Percentiles rank a stretch among this genome's conserved stretches.
These are phyloP conservation scores for Melaleuca alternifolia DNA, from an alignment of 345 rosid species.

Conservation along the genomic window DNA sequence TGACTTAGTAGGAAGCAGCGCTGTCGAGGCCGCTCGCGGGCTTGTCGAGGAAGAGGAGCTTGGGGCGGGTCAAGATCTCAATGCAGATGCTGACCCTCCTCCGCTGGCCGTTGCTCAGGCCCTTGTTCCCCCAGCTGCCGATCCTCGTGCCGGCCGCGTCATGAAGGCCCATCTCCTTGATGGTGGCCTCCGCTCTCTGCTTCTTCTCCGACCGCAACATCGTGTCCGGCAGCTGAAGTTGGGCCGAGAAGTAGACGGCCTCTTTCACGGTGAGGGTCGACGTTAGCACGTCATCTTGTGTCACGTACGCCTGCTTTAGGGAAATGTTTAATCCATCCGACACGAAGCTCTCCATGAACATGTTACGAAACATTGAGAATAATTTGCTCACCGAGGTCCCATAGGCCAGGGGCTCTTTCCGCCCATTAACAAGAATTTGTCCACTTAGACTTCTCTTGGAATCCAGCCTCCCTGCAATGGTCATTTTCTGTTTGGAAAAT, in stretches of 20 bases:
- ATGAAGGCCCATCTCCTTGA: slow-evolving; percentile 40
- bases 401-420: slow-evolving; percentile 5
- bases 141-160: slow-evolving; percentile 30
- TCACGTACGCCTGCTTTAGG: slow-evolving; percentile 28
- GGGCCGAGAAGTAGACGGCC: slow-evolving; percentile 42
- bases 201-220: slow-evolving; percentile 29
- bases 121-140: slow-evolving; percentile 36
- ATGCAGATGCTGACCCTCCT: slow-evolving; percentile 56
- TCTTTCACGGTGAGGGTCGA: slow-evolving; percentile 34
- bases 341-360: neutral
- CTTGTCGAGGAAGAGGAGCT: slow-evolving; percentile 42
- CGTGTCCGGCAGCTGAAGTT: slow-evolving; percentile 42
- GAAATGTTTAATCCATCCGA: neutral
- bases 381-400: neutral
- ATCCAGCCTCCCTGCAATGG: neutral
- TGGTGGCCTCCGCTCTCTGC: slow-evolving; percentile 37
- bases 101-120: slow-evolving; percentile 49
- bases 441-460: slow-evolving; percentile 3
- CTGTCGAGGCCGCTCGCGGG: slow-evolving; percentile 56
- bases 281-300: slow-evolving; percentile 37
- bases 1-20: slow-evolving; percentile 36
- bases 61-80: slow-evolving; percentile 40
- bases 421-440: slow-evolving; percentile 5
- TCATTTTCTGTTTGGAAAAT: too few species aligned
- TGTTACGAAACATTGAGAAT: neutral